phyloP scores from a whole-genome alignment of 441 rosid species.

The Euphorbia schlechtendalii region DNA sequence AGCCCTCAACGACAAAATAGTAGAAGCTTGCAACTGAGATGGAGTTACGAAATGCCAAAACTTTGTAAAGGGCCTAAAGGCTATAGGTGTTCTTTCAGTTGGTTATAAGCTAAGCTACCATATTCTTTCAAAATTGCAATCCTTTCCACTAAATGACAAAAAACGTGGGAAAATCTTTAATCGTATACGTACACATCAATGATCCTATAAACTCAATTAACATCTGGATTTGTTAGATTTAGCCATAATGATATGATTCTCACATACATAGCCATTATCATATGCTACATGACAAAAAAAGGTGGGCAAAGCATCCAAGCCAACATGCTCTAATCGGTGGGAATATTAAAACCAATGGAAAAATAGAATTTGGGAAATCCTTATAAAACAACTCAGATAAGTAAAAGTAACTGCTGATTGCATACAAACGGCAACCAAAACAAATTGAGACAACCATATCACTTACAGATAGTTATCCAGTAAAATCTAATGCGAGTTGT shows the following conservation, averaged over 20 bases:
- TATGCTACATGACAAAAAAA: background rate
- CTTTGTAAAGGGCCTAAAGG: background rate
- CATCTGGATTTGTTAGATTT: background rate
- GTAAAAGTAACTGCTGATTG: background rate
- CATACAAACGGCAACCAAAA: background rate
- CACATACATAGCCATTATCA: background rate
- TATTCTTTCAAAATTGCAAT: background rate
- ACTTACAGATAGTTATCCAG: background rate
- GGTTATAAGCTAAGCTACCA: conserved; percentile 2
- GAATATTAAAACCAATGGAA: background rate
- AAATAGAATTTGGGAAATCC: background rate
- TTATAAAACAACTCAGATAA: background rate
- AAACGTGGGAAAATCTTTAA: background rate
- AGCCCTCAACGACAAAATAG: background rate
- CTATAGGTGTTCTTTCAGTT: background rate
- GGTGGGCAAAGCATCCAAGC: background rate
- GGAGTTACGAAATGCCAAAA: background rate
- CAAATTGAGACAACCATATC: background rate
- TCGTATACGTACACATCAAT: background rate
- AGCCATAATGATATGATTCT: no score
- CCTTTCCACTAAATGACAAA: background rate
- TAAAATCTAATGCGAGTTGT: background rate
- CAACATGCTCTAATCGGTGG: background rate
- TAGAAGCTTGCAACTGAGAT: background rate
- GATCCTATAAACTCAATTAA: background rate